Conservation (phyloP, 495 filamentous ascomycete genomes). For the Staphylotrichum tortipilum region DNA sequence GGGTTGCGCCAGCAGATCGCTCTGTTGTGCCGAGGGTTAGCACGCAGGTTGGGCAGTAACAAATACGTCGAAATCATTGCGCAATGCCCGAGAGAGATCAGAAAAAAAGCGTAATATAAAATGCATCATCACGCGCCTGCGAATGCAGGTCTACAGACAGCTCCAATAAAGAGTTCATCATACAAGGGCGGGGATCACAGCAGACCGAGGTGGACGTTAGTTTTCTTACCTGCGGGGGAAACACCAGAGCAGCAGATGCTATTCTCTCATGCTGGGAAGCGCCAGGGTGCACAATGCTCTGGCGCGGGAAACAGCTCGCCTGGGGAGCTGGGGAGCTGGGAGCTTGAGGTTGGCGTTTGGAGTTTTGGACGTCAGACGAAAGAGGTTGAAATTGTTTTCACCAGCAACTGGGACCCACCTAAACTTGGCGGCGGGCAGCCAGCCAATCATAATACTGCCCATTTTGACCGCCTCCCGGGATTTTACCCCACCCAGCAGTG, state of each 20-base stretch:
- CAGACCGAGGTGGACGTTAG: neutral
- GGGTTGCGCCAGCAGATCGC: neutral
- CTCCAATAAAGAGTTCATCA: conserved; percentile 80
- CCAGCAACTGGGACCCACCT: too few species aligned
- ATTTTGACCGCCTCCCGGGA: too few species aligned
- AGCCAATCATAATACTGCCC: too few species aligned
- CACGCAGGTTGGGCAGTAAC: too few species aligned
- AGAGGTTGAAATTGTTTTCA: too few species aligned
- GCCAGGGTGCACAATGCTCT: neutral
- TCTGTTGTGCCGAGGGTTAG: neutral
- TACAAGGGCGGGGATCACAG: neutral
- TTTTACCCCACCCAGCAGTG: too few species aligned
- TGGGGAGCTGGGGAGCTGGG: neutral
- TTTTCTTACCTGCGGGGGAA: conserved; percentile 4
- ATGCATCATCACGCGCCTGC: conserved; percentile 41
- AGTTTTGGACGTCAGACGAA: too few species aligned
- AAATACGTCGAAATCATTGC: too few species aligned
- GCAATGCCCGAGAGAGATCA: conserved; percentile 28
- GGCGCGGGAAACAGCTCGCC: too few species aligned
- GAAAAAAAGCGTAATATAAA: conserved; percentile 46
- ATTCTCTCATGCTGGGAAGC: conserved; percentile 5
- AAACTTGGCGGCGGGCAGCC: too few species aligned
- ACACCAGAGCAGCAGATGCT: conserved; percentile 3
- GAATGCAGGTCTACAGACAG: conserved; percentile 67
- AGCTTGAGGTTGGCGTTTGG: neutral